Conservation (phyloP, 2,329 filamentous ascomycete species). For the Diaporthe longicolla region DNA sequence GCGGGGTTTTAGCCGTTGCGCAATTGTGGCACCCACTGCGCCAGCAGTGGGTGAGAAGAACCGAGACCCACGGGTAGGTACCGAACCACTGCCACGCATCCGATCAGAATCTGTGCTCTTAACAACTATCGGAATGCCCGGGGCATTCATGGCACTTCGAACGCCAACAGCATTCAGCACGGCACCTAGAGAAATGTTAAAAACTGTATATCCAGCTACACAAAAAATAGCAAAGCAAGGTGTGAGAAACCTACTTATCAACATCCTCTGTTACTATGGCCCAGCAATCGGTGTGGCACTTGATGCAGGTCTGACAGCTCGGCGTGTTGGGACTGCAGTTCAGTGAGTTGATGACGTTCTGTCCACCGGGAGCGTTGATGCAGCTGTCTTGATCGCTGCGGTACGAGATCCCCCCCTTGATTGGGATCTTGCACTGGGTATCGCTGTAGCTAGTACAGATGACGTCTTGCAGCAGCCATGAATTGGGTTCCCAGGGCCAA, state of each 20-base stretch:
- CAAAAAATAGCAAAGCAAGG: neutral
- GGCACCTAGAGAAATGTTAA: neutral
- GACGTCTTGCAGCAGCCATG: neutral
- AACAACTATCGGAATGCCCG: neutral
- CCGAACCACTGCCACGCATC: too few species aligned
- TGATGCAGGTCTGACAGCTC: neutral
- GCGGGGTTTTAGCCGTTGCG: too few species aligned
- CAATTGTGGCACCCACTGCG: too few species aligned
- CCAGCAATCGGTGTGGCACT: slow-evolving; percentile 1
- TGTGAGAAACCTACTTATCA: neutral
- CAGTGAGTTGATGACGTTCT: neutral
- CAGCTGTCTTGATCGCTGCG: neutral
- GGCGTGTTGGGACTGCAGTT: neutral
- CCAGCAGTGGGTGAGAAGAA: too few species aligned
- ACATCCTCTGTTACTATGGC: neutral
- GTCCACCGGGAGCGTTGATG: neutral
- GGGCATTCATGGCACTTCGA: neutral
- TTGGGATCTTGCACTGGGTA: neutral
- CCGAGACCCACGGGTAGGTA: too few species aligned
- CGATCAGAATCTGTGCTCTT: too few species aligned
- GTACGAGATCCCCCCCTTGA: neutral
- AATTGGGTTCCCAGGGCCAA: neutral
- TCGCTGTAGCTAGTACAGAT: neutral
- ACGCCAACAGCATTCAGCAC: neutral
- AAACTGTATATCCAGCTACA: neutral